phyloP scores from a whole-genome alignment of 305 asterid genomes.

The Solanum hybrid region DNA sequence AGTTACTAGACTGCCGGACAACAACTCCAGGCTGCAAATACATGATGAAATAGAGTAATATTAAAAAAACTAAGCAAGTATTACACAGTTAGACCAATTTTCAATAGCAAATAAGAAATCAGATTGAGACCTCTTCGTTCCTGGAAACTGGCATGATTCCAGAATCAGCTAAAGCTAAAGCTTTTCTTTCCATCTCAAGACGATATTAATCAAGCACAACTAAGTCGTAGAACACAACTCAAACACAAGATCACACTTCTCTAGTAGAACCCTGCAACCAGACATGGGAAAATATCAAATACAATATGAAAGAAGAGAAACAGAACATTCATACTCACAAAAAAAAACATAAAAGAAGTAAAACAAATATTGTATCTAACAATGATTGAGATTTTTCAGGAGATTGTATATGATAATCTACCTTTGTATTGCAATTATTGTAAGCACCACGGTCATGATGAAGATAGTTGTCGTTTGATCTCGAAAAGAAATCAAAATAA shows the following conservation, averaged over 20 bases:
- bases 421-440: no score
- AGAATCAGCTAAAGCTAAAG: neutral
- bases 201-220: neutral
- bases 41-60: conserved; percentile 14
- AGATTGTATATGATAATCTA: no score
- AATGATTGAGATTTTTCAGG: no score
- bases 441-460: no score
- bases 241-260: neutral
- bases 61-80: neutral
- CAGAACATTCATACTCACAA: neutral
- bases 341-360: neutral
- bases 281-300: no score
- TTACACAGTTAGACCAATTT: neutral
- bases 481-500: no score
- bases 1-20: conserved; percentile 34
- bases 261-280: neutral
- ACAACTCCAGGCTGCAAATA: conserved; percentile 35
- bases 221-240: neutral
- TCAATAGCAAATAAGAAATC: neutral
- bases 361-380: no score
- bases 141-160: neutral
- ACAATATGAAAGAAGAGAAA: neutral
- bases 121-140: neutral
- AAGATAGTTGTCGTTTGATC: no score
- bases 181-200: neutral